Conservation (phyloP, 306 rosid genomes). For the Cucumis cinereus region DNA sequence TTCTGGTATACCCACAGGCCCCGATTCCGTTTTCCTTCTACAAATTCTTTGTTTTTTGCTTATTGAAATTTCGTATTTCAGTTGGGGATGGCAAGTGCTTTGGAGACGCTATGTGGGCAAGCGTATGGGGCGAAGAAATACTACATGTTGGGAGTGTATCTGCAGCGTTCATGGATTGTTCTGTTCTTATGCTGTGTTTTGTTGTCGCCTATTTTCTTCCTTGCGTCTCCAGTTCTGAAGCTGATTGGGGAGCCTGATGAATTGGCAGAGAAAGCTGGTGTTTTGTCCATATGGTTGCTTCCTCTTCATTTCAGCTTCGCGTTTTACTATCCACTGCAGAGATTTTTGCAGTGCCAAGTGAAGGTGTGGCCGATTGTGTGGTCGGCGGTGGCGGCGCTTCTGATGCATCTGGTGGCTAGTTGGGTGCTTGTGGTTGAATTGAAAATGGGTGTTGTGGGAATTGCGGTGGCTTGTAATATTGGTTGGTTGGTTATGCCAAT, state of each 20-base stretch:
- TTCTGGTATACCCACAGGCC: neutral
- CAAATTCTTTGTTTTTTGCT: neutral
- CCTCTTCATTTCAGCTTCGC: neutral
- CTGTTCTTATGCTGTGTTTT: neutral
- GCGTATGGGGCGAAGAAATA: slow-evolving; percentile 5
- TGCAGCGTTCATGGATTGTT: slow-evolving; percentile 10
- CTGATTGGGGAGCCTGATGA: neutral
- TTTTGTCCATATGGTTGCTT: neutral
- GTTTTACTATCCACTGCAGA: neutral
- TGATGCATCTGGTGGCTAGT: neutral
- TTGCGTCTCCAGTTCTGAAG: slow-evolving; percentile 1
- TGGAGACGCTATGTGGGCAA: slow-evolving; percentile 14
- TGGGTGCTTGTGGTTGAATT: neutral
- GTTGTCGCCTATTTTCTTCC: slow-evolving; percentile 1
- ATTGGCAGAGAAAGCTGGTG: slow-evolving; percentile 10
- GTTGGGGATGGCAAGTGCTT: slow-evolving; percentile 14
- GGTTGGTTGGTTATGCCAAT: neutral
- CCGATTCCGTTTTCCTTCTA: neutral
- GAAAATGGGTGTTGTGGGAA: neutral
- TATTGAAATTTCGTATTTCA: neutral
- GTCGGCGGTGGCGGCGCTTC: neutral
- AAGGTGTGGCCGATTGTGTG: neutral
- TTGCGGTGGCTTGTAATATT: neutral
- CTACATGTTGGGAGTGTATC: slow-evolving; percentile 3
- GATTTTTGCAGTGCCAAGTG: neutral